A percentile compares a stretch with the other conserved stretches of the same genome.
phyloP scores from a whole-genome alignment of 768 basidiomycete species.

The Amanita exitialis region DNA sequence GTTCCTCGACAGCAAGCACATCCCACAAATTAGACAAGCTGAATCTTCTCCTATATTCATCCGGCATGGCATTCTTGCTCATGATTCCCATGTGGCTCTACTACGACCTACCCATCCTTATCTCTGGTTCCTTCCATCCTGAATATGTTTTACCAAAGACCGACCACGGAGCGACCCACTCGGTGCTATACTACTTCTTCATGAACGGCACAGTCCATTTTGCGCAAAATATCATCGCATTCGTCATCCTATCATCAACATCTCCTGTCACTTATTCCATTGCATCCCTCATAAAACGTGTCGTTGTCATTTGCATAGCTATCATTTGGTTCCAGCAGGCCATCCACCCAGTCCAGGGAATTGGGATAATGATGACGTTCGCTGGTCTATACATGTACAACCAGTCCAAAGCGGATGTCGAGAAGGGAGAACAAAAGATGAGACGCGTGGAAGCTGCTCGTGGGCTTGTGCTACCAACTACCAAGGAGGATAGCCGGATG shows the following conservation, averaged over 20 bases:
- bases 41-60: slow-evolving; percentile 91
- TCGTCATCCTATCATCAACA: slow-evolving; percentile 89
- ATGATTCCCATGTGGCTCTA: slow-evolving; percentile 97
- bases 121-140: slow-evolving; percentile 34
- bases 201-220: slow-evolving; percentile 96
- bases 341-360: slow-evolving; percentile 73
- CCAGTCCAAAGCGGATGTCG: slow-evolving; percentile 85
- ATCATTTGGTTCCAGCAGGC: slow-evolving; percentile 93
- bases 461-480: slow-evolving; percentile 60
- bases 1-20: slow-evolving; percentile 20
- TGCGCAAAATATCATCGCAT: slow-evolving; percentile 94
- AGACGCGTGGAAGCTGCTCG: slow-evolving; percentile 64
- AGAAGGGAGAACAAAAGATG: slow-evolving; percentile 85
- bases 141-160: slow-evolving; percentile 27
- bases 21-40: slow-evolving; percentile 91
- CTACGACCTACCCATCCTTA: slow-evolving; percentile 68
- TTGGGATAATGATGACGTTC: slow-evolving; percentile 90
- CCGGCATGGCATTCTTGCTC: slow-evolving; percentile 84
- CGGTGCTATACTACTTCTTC: slow-evolving; percentile 74
- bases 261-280: slow-evolving; percentile 99
- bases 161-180: slow-evolving; percentile 42
- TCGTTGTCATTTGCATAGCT: slow-evolving; percentile 96
- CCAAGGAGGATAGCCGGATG: slow-evolving; percentile 47
- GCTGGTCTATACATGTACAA: slow-evolving; percentile 94
- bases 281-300: slow-evolving; percentile 94